Conservation (phyloP, 257 asterid genomes). For the Forsythia viridissima region DNA sequence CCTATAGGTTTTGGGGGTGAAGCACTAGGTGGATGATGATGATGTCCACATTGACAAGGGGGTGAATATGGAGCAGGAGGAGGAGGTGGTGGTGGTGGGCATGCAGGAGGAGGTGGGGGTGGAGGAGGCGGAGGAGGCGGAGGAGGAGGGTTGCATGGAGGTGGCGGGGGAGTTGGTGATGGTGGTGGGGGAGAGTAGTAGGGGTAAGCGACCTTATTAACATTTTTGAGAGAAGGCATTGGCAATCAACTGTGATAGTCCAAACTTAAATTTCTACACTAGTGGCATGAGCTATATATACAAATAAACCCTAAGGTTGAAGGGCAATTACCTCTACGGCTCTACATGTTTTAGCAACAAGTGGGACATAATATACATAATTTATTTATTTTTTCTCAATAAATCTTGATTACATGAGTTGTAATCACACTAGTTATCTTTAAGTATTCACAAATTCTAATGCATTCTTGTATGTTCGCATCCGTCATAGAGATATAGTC, state of each 20-base stretch:
- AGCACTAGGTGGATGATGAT: slow-evolving; percentile 12
- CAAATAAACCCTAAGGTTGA: background rate
- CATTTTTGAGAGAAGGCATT: slow-evolving; percentile 36
- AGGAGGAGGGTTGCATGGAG: slow-evolving; percentile 18
- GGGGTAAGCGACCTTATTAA: slow-evolving; percentile 38
- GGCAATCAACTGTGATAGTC: background rate
- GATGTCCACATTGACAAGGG: slow-evolving; percentile 15
- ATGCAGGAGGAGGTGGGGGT: slow-evolving; percentile 19
- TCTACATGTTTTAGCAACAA: background rate
- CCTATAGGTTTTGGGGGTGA: slow-evolving; percentile 31
- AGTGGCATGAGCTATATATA: slow-evolving; percentile 1
- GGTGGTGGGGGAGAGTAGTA: slow-evolving; percentile 46
- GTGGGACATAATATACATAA: background rate
- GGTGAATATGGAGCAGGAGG: slow-evolving; percentile 11
- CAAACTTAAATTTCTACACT: background rate
- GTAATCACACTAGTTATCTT: background rate
- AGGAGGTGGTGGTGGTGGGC: slow-evolving; percentile 23
- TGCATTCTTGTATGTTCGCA: no score
- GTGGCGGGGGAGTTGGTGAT: slow-evolving; percentile 20
- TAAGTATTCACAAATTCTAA: no score
- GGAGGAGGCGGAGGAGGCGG: slow-evolving; percentile 24
- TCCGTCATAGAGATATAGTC: no score
- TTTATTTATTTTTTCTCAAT: background rate
- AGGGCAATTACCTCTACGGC: background rate
- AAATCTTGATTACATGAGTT: slow-evolving; percentile 16